These are phyloP conservation scores for Amphicarpaea edgeworthii DNA, from an alignment of 306 rosid species.

Conservation along the genomic window DNA sequence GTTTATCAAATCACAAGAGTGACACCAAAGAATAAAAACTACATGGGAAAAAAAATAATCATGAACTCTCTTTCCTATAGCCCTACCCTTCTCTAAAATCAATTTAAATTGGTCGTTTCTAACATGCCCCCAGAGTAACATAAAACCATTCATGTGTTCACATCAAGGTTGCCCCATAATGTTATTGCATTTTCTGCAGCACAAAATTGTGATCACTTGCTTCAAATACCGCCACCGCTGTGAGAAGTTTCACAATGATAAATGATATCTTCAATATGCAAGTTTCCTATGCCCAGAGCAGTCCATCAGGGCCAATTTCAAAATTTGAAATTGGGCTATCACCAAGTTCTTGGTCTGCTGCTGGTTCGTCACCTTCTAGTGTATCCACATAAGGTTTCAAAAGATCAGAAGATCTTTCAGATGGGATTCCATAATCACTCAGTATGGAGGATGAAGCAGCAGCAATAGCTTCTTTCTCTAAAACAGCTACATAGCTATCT, in stretches of 20 bases:
- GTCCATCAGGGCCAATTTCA: slow-evolving; percentile 80
- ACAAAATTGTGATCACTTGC: slow-evolving; percentile 43
- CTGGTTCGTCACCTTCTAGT: slow-evolving; percentile 51
- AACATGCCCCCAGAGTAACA: slow-evolving; percentile 9
- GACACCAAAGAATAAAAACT: slow-evolving; percentile 34
- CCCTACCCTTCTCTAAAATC: slow-evolving; percentile 15
- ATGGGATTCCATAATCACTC: slow-evolving; percentile 84
- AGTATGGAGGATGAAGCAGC: slow-evolving; percentile 77
- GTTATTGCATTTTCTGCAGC: slow-evolving; percentile 34
- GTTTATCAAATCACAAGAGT: slow-evolving; percentile 40
- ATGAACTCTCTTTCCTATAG: slow-evolving; percentile 26
- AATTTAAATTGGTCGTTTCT: background rate
- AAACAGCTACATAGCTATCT: slow-evolving; percentile 79
- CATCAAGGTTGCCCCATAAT: slow-evolving; percentile 20
- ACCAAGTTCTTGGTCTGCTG: slow-evolving; percentile 54
- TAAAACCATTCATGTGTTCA: slow-evolving; percentile 27
- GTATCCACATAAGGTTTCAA: slow-evolving; percentile 73
- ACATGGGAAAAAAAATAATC: slow-evolving; percentile 3
- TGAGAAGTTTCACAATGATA: slow-evolving; percentile 28
- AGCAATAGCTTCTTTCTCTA: slow-evolving; percentile 75
- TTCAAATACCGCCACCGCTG: slow-evolving; percentile 15
- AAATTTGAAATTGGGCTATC: slow-evolving; percentile 78
- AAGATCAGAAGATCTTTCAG: slow-evolving; percentile 86
- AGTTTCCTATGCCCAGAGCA: slow-evolving; percentile 73
- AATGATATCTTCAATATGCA: slow-evolving; percentile 12